phyloP scores from a whole-genome alignment of 352 stramenopile species.

The Pythium pectinolyticum region DNA sequence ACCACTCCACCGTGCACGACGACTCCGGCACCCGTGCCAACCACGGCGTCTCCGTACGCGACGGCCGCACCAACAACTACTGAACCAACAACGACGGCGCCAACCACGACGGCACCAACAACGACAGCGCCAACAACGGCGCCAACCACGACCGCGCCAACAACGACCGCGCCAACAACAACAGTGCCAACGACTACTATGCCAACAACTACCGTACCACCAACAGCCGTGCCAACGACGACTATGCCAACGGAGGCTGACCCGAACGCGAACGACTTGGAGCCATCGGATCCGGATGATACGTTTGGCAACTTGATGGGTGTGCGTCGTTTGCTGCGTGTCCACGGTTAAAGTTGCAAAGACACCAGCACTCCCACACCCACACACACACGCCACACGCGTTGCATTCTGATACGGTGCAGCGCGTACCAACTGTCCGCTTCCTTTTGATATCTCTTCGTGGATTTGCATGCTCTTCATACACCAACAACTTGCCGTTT shows the following conservation, averaged over 20 bases:
- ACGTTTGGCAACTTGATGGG: background rate
- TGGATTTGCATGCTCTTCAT: background rate
- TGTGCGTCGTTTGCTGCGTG: background rate
- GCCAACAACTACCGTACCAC: background rate
- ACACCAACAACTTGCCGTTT: conserved; percentile 19
- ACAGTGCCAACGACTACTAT: background rate
- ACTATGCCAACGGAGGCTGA: background rate
- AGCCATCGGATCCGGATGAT: too few species aligned
- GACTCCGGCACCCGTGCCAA: background rate
- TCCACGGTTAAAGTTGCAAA: background rate
- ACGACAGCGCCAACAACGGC: background rate
- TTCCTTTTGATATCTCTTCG: conserved; percentile 1
- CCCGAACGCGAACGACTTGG: background rate
- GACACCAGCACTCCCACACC: too few species aligned
- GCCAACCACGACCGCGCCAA: background rate
- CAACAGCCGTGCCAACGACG: background rate
- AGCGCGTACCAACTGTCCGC: too few species aligned
- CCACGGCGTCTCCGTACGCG: background rate
- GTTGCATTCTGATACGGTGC: too few species aligned
- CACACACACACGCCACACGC: background rate
- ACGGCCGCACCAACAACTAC: background rate
- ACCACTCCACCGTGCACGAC: background rate
- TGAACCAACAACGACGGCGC: background rate
- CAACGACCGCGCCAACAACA: background rate
- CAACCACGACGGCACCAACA: background rate